Evolutionary conservation across 257 asterid genomes (phyloP).

Genomic region (Solanum peruvianum): DNA sequence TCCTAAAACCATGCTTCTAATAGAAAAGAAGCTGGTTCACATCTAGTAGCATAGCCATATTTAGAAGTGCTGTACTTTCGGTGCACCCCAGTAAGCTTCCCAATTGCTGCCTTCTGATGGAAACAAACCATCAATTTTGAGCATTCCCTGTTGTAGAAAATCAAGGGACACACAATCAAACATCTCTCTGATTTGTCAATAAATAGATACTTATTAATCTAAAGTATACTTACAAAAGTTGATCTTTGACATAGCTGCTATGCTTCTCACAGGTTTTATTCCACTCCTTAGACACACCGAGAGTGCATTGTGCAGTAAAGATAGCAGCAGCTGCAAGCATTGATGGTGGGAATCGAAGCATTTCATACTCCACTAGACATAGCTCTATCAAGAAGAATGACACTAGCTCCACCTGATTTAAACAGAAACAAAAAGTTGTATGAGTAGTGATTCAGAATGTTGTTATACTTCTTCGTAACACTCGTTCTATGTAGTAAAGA

Average conservation of each 20-base stretch:
- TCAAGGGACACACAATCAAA: background rate
- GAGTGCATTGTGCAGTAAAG: constrained; percentile 62
- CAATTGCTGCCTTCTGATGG: constrained; percentile 29
- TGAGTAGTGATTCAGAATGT: background rate
- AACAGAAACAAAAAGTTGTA: background rate
- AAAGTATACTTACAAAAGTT: constrained; percentile 50
- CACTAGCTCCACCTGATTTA: constrained; percentile 53
- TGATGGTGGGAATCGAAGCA: constrained; percentile 77
- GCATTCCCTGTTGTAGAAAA: constrained; percentile 20
- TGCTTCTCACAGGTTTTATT: constrained; percentile 53
- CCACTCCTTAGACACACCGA: constrained; percentile 51
- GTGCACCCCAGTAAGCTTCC: constrained; percentile 24
- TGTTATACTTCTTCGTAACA: background rate
- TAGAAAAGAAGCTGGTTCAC: constrained; percentile 19
- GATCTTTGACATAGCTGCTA: constrained; percentile 36
- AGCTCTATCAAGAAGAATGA: constrained; percentile 72
- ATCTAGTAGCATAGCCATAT: constrained; percentile 26
- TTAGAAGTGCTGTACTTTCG: constrained; percentile 24
- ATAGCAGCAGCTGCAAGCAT: constrained; percentile 85
- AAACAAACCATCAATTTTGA: constrained; percentile 25
- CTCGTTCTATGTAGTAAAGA: background rate
- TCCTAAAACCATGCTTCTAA: background rate
- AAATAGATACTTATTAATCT: background rate
- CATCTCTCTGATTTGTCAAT: background rate
- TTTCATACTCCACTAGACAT: constrained; percentile 71